phyloP scores from a whole-genome alignment of 2,329 filamentous ascomycete species.

The Colletotrichum brevisporum region DNA sequence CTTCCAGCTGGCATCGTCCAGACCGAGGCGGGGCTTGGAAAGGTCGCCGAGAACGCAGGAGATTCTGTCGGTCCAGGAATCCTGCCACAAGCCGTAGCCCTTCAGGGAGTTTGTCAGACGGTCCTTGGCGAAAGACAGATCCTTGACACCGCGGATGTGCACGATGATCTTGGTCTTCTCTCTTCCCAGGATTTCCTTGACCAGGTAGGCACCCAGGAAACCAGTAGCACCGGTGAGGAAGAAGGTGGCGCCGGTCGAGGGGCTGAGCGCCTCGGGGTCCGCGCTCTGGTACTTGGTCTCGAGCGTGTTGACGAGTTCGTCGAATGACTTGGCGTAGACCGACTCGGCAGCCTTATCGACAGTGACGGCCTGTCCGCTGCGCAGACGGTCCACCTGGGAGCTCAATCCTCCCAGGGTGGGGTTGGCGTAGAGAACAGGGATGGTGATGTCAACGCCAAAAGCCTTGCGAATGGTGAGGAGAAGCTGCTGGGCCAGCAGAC shows the following conservation, averaged over 20 bases:
- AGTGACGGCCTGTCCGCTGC: conserved; percentile 54
- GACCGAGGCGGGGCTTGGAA: conserved; percentile 78
- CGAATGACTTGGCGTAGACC: conserved; percentile 61
- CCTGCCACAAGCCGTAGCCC: conserved; percentile 82
- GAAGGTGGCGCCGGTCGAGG: conserved; percentile 62
- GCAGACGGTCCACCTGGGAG: conserved; percentile 49
- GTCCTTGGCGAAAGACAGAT: conserved; percentile 5
- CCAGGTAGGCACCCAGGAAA: conserved; percentile 86
- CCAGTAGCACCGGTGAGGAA: conserved; percentile 93
- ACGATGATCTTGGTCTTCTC: conserved; percentile 51
- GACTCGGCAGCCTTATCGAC: conserved; percentile 42
- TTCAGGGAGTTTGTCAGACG: conserved; percentile 15
- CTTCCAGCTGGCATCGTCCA: conserved; percentile 77
- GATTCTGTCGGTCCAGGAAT: conserved; percentile 76
- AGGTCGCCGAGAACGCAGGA: conserved; percentile 81
- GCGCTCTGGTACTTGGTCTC: too few species aligned
- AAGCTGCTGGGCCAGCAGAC: conserved; percentile 76
- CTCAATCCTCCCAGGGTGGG: conserved; percentile 58
- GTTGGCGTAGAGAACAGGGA: conserved; percentile 78
- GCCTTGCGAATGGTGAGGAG: conserved; percentile 73
- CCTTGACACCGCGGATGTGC: conserved; percentile 23
- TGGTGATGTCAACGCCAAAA: conserved; percentile 69
- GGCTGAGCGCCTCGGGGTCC: too few species aligned
- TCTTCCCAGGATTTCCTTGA: conserved; percentile 80
- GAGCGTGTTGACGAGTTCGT: conserved; percentile 50